Evolutionary conservation across 1,284 basidiomycete genomes (phyloP).

Genomic region (Sparassis latifolia): DNA sequence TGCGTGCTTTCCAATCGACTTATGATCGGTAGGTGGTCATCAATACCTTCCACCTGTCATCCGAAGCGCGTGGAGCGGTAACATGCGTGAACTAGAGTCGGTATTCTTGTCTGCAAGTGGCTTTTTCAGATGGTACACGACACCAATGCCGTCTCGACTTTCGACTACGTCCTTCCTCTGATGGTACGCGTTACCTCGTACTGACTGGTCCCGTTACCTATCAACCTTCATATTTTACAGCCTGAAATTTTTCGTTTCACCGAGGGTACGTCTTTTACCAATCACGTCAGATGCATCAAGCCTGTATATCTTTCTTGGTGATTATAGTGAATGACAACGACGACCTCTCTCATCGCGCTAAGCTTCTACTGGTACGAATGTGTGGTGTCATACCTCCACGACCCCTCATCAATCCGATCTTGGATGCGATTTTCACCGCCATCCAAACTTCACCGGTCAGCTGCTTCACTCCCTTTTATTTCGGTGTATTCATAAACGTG

Average conservation of each 20-base stretch:
- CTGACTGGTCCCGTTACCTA: not conserved
- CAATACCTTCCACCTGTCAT: not conserved
- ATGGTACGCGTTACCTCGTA: constrained; percentile 41
- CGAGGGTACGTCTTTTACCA: constrained; percentile 38
- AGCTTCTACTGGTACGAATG: constrained; percentile 61
- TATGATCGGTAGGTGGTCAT: constrained; percentile 61
- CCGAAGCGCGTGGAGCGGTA: too few relatives aligned
- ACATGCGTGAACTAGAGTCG: constrained; percentile 36
- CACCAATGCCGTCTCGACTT: constrained; percentile 65
- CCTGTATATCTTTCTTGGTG: not conserved
- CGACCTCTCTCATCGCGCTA: constrained; percentile 55
- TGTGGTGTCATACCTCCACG: constrained; percentile 66
- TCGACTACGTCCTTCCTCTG: constrained; percentile 77
- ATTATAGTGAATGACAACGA: constrained; percentile 60
- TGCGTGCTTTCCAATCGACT: constrained; percentile 71
- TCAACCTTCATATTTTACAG: constrained; percentile 26
- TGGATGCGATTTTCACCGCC: constrained; percentile 60
- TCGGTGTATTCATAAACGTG: not conserved
- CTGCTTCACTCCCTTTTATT: constrained; percentile 4
- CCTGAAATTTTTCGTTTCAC: constrained; percentile 70
- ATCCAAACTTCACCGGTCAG: constrained; percentile 61
- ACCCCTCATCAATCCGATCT: constrained; percentile 47
- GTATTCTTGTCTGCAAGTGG: constrained; percentile 69
- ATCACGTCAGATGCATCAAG: not conserved
- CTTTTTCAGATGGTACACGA: constrained; percentile 68